Conservation (phyloP, 306 rosid genomes). For the Vigna nakashimae region DNA sequence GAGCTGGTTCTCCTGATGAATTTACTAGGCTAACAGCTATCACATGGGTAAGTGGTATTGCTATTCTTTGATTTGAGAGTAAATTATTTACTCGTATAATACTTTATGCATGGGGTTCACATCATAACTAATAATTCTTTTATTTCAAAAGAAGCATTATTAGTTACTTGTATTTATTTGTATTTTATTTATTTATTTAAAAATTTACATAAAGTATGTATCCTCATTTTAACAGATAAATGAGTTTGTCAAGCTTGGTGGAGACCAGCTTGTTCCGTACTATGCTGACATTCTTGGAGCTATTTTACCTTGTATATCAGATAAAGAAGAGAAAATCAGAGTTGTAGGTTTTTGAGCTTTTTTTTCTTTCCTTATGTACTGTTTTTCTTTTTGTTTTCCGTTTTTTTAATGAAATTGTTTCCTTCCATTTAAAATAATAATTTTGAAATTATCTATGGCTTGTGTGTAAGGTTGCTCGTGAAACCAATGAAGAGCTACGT, state of each 20-base stretch:
- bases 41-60: slow-evolving; percentile 79
- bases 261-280: slow-evolving; percentile 97
- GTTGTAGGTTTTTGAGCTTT: slow-evolving; percentile 68
- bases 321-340: slow-evolving; percentile 99
- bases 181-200: slow-evolving; percentile 20
- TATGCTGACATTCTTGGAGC: slow-evolving; percentile 97
- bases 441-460: slow-evolving; percentile 34
- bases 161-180: slow-evolving; percentile 24
- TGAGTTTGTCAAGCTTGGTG: slow-evolving; percentile 98
- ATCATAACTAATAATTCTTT: slow-evolving; percentile 5
- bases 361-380: not conserved
- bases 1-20: slow-evolving; percentile 89
- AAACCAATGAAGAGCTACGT: slow-evolving; percentile 98
- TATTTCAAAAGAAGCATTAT: slow-evolving; percentile 13
- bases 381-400: not conserved
- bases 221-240: slow-evolving; percentile 66
- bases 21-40: slow-evolving; percentile 95
- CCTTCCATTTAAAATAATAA: slow-evolving; percentile 30
- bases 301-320: slow-evolving; percentile 96
- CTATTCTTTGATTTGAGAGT: slow-evolving; percentile 30
- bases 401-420: not conserved
- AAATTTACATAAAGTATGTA: slow-evolving; percentile 10
- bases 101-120: slow-evolving; percentile 19
- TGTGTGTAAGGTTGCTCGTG: slow-evolving; percentile 86
- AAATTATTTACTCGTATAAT: slow-evolving; percentile 16